These are phyloP conservation scores for Babesia ovis DNA, from an alignment of 169 alveolate genomes.

Conservation along the genomic window DNA sequence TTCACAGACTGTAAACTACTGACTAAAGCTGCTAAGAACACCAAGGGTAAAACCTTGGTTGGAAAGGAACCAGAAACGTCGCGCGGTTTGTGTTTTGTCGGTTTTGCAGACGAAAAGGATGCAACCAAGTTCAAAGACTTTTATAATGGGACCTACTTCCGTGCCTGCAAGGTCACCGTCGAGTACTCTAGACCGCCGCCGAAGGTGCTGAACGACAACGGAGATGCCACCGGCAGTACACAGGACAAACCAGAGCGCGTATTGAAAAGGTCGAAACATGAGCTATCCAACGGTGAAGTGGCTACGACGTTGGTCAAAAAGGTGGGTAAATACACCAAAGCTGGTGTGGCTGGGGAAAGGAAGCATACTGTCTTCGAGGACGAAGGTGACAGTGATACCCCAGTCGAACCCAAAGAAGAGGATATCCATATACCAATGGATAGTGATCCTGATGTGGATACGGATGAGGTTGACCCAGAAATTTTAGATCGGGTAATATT, in stretches of 20 bases:
- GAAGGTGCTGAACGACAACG: background rate
- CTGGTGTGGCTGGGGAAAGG: conserved; percentile 57
- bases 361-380: conserved; percentile 42
- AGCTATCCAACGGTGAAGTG: conserved; percentile 59
- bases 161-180: conserved; percentile 82
- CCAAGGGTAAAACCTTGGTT: background rate
- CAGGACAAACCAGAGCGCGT: conserved; percentile 5
- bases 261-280: conserved; percentile 1
- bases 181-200: conserved; percentile 85
- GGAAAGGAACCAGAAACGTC: conserved; percentile 59
- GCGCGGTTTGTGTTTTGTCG: conserved; percentile 86
- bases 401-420: background rate
- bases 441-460: conserved; percentile 11
- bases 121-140: conserved; percentile 82
- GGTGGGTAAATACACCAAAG: conserved; percentile 44
- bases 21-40: conserved; percentile 17
- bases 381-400: background rate
- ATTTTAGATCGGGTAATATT: conserved; percentile 79
- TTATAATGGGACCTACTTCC: conserved; percentile 84
- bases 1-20: conserved; percentile 52
- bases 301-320: conserved; percentile 52
- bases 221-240: background rate
- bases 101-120: conserved; percentile 80
- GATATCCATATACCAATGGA: background rate
- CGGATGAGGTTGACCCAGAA: conserved; percentile 32